Evolutionary conservation across 2,329 filamentous ascomycete genomes (phyloP), one percentile per base, ranked within the genome.

Genomic region (Cladophialophora yegresii): DNA sequence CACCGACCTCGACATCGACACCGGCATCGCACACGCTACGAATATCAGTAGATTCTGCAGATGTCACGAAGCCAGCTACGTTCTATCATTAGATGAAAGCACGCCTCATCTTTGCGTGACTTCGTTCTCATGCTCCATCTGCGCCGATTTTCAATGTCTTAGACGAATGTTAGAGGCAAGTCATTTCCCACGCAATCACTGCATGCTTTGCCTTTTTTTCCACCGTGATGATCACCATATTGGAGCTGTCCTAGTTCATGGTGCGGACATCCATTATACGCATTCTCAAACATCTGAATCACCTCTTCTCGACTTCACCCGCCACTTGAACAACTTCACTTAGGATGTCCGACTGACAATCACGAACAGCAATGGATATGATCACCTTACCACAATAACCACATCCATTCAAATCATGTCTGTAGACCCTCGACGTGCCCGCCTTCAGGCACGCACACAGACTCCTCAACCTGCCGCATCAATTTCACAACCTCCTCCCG

Each of bases 371-470:
- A 16, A 12, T 22, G 23, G 16, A 50, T 30, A 64, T 64, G 62
- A 43, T 63, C 13, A 40, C 23, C 45, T 28, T 22, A 55, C 43
- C 28, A 16, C 56, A 32, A 62, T 62, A 66, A 49, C 32, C 12
- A 20, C 36, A 28, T 23, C 55, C 65, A 56, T 64, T 57, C 33
- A 58, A 28, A 28, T 54, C 62, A 73, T 83, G 81, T 77, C 80
- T 63, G 74, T 79, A 71, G 81, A 83, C 69, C 84, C 84, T 61
- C 79, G 83, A 67, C 77, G 82, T 66, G 78, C 78, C 67, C 79
- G 81, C 69, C 77, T 77, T 57, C 77, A 79, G 66, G 78, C 79
- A 69, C 77, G 73, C 51, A 72, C 73, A 49, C 65, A 76, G 32
- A 78, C 82, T 50, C 80, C 80, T 69, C 70, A 63, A 66, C 68